Evolutionary conservation across 148 eudicot species (phyloP).

Genomic region (Euryodendron excelsum): DNA sequence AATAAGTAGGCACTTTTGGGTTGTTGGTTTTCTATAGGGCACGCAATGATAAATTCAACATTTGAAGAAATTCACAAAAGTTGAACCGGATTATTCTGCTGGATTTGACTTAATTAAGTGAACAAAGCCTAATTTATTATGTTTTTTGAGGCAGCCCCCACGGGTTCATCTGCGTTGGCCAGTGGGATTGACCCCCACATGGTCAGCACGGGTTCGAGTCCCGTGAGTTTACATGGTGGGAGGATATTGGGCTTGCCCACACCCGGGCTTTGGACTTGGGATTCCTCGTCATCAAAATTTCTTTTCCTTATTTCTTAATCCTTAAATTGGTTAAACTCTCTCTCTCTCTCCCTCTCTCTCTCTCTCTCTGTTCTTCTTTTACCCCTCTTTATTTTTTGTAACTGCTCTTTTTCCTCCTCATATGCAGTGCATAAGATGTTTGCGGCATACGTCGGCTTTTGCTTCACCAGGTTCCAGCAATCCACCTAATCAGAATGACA

Average conservation of each 20-base stretch:
- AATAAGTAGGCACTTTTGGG: no score
- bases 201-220: no score
- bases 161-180: no score
- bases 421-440: constrained; percentile 93
- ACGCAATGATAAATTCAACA: no score
- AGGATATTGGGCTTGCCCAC: no score
- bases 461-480: constrained; percentile 50
- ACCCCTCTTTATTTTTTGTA: background rate
- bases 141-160: background rate
- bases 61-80: background rate
- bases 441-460: constrained; percentile 91
- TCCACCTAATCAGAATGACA: constrained; percentile 58
- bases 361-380: background rate
- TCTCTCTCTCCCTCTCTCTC: background rate
- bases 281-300: no score
- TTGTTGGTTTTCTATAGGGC: no score
- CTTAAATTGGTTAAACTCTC: background rate
- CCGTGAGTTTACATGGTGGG: no score
- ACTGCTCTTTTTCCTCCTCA: background rate
- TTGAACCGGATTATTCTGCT: background rate
- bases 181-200: no score
- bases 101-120: background rate
- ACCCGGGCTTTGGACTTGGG: no score
- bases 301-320: background rate
- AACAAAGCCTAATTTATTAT: background rate